Base-by-base conservation (phyloP, 805 yeast species). In the Priceomyces melissophilus region DNA sequence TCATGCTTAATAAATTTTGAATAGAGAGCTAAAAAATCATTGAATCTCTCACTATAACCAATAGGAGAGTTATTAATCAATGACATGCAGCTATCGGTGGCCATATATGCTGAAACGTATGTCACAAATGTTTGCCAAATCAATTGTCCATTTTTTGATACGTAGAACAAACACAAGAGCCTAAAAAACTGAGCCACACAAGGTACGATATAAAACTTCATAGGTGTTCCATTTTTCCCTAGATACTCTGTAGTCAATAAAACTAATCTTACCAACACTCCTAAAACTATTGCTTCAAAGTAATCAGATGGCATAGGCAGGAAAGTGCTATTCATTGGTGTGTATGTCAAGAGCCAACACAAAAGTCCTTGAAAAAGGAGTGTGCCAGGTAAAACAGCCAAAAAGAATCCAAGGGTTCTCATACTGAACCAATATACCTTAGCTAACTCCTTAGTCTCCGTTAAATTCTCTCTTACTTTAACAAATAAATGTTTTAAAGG, bases 1-100 rank as follows among this genome's bases (percentile, higher is more conserved):
- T 45, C 47, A 33, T 53, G 55, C 37, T 48, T 36, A 9, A 14
- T 25, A 53, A 57, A 58, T 20, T 53, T 28, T 10, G 48, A 43
- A 35, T 57, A 48, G 29, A 46, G 42, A 17, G 37, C 35, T 26
- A 51, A 30, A 36, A 55, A 58, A 33, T 47, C 46, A 2, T 35
- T 28, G 41, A 45, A 54, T 32, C 30, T 37, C n/a, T 32, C 17
- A 2, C 35, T 11, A 35, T 54, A 55, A 30, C 38, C 31, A 3
- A 20, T 4, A 4, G 52, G 47, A 20, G 25, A 20, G 8, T 20
- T 20, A 35, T 35, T 30, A 14, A 29, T 29, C 17, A 28, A 11
- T 20, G 25, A 20, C 8, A 20, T 20, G 8, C 4, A 20, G 4
- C 25, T 8, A 29, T 28, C 12, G 5, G 23, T 9, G n/a, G 10